Base-by-base conservation (phyloP, 352 stramenopile species). In the Globisporangium splendens region DNA sequence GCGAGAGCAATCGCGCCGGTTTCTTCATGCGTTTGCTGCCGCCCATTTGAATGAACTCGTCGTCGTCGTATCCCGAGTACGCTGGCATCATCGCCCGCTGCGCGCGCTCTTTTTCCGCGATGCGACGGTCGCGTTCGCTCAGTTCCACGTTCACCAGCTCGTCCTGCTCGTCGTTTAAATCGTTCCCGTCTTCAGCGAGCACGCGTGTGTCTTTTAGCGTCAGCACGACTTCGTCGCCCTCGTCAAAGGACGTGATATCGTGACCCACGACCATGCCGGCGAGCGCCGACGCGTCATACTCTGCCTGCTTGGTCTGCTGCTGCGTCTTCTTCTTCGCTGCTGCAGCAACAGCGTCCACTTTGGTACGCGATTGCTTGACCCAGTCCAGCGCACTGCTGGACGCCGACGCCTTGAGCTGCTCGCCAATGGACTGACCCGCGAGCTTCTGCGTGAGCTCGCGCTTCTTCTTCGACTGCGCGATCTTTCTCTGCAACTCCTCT, bases 1-100 rank as follows among this genome's bases (percentile, higher is more conserved):
- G 90, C 0, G 80, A 72, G 41, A 97, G 50, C 24, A 97, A 52
- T 13, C 69, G 66, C 58, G 61, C 66, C 18, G 44, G 68, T 48
- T 77, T 80, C 44, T 67, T 75, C 42, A 79, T 79, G 10, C 57
- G 39, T 17, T 54, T 42, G 20, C 38, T 44, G 8, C 62, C 64
- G n/a, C 81, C 74, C 59, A 92, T 73, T 56, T 92, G 77, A 60
- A 98, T 79, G 69, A 98, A 99, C 72, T 99, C 96, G 59, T 98
- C 95, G 70, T 99, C 96, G 69, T 99, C 96, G 63, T 94, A 97
- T 0, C 89, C 96, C 12, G 87, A 86, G 77, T 99, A 99, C 49
- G 95, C 80, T 0, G 88, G 87, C 66, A 91, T 79, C 0, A 51
- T 35, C 1, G 83, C 75, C 4, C 83, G 67, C 39, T 79, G 73